Percentiles rank a stretch among this genome's conserved stretches.
phyloP scores from a whole-genome alignment of 225 moss, liverwort and hornwort genomes.

The Anthoceros angustus region DNA sequence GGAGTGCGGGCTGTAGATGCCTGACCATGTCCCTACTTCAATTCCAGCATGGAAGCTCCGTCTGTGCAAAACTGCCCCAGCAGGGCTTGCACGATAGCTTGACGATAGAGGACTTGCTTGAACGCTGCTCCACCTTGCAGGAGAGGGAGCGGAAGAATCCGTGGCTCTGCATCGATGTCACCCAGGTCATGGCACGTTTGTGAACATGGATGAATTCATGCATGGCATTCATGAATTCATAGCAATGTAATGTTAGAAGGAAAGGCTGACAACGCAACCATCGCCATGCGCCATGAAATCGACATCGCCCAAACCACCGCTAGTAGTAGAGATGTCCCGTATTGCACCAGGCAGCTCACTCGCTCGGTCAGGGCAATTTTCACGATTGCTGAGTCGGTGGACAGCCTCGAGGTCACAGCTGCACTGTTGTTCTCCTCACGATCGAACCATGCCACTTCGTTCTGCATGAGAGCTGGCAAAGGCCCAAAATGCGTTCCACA shows the following conservation, averaged over 20 bases:
- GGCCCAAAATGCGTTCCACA: no score
- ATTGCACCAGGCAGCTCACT: constrained; percentile 20
- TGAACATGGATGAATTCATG: no score
- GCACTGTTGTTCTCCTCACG: constrained; percentile 41
- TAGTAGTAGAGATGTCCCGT: constrained; percentile 12
- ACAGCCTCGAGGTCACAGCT: constrained; percentile 29
- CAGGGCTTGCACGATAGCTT: no score
- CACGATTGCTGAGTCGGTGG: constrained; percentile 26
- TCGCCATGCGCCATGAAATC: constrained; percentile 19
- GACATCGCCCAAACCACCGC: constrained; percentile 18
- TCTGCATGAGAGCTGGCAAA: constrained; percentile 28
- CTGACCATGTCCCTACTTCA: neutral
- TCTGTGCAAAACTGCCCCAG: no score
- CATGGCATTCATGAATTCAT: no score
- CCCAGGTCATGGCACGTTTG: no score
- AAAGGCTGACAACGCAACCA: constrained; percentile 22
- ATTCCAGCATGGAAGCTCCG: neutral
- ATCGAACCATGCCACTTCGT: constrained; percentile 51
- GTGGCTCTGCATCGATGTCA: no score
- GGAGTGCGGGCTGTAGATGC: neutral
- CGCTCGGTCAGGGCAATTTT: constrained; percentile 13
- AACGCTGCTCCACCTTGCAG: no score
- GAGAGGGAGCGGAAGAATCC: no score
- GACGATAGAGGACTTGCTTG: no score
- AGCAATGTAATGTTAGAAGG: constrained; percentile 10